A percentile compares a stretch with the other conserved stretches of the same genome.
phyloP scores from a whole-genome alignment of 116 monocot genomes.

The Trichopus zeylanicus region DNA sequence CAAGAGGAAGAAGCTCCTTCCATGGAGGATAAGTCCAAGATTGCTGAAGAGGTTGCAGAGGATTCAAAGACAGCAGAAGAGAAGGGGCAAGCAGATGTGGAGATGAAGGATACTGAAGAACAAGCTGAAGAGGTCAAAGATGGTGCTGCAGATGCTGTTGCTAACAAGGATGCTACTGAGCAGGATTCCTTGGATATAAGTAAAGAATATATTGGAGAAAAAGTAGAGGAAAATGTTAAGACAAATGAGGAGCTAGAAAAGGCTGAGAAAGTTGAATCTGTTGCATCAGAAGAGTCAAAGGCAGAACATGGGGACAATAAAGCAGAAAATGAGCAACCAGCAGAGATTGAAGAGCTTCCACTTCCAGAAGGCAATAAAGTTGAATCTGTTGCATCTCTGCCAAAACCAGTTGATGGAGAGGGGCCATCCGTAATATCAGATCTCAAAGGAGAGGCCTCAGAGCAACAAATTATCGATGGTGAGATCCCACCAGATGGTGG shows the following conservation, averaged over 20 bases:
- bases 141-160: not conserved
- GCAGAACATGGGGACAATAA: not conserved
- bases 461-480: not conserved
- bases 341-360: not conserved
- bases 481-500: not conserved
- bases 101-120: slow-evolving; percentile 31
- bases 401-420: not conserved
- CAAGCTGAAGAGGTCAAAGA: slow-evolving; percentile 6
- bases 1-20: not conserved
- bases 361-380: too few species aligned
- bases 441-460: not conserved
- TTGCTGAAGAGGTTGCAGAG: slow-evolving; percentile 5
- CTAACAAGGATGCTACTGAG: not conserved
- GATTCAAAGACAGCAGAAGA: slow-evolving; percentile 9
- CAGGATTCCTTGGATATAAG: not conserved
- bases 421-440: not conserved
- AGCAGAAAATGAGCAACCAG: slow-evolving; percentile 14
- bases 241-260: not conserved
- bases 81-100: slow-evolving; percentile 13
- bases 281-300: not conserved
- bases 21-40: not conserved
- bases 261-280: not conserved
- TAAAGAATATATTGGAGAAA: not conserved
- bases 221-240: not conserved
- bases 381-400: too few species aligned